Evolutionary conservation across 129 eudicot genomes (phyloP).

Genomic region (Escallonia rubra): DNA sequence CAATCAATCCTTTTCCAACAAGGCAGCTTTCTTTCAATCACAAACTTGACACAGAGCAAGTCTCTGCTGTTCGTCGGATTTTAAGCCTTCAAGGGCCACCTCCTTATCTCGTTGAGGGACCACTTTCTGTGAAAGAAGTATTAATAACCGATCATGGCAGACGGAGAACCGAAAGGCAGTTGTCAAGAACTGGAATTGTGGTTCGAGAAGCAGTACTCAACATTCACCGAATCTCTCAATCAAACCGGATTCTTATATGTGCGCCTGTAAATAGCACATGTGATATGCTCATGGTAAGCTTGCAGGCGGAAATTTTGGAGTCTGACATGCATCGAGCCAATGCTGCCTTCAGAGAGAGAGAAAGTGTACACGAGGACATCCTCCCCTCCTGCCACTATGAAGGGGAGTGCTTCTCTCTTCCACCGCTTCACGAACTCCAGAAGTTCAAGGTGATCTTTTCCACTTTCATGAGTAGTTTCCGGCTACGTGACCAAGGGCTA

Average conservation of each 20-base stretch:
- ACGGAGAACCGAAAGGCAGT: too few relatives aligned
- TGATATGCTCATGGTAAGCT: slow-evolving; percentile 22
- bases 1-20: background rate
- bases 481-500: too few relatives aligned
- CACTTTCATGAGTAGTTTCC: too few relatives aligned
- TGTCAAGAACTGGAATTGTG: slow-evolving; percentile 16
- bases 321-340: slow-evolving; percentile 29
- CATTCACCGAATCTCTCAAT: slow-evolving; percentile 2
- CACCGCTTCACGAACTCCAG: slow-evolving; percentile 11
- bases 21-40: background rate
- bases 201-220: slow-evolving; percentile 20
- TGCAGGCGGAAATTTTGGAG: slow-evolving; percentile 9
- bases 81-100: slow-evolving; percentile 9
- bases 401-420: slow-evolving; percentile 26
- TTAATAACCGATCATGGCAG: too few relatives aligned
- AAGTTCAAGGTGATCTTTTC: slow-evolving; percentile 23
- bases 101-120: slow-evolving; percentile 30
- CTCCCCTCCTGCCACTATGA: slow-evolving; percentile 16
- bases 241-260: slow-evolving; percentile 24
- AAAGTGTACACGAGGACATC: slow-evolving; percentile 25
- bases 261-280: slow-evolving; percentile 25
- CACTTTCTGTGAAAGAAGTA: slow-evolving; percentile 3
- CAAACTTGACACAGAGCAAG: slow-evolving; percentile 1
- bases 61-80: slow-evolving; percentile 13
- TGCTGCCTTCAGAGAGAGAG: slow-evolving; percentile 29